Percentiles rank a stretch among this genome's conserved stretches.
Evolutionary conservation across 139 green algal genomes (phyloP).

Genomic region (Chlorella vulgaris): DNA sequence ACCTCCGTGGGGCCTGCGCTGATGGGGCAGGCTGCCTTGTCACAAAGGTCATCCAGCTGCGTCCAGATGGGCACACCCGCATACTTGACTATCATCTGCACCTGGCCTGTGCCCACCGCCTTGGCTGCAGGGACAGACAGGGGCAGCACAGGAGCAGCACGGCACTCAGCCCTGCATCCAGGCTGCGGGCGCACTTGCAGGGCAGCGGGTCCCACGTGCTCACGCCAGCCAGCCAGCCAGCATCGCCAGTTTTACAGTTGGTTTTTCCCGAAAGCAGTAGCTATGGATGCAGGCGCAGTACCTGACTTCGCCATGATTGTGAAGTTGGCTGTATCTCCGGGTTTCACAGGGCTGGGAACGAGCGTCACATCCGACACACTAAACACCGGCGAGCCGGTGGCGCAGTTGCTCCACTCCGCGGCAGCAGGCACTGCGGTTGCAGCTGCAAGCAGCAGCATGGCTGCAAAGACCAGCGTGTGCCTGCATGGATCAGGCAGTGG

Average conservation of each 20-base stretch:
- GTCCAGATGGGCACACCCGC: slow-evolving; percentile 31
- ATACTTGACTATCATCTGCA: slow-evolving; percentile 24
- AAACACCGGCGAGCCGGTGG: background rate
- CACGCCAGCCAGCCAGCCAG: no score
- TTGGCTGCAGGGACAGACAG: background rate
- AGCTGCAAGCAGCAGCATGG: background rate
- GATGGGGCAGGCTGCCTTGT: slow-evolving; percentile 15
- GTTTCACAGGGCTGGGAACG: slow-evolving; percentile 9
- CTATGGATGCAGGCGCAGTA: no score
- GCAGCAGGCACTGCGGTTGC: background rate
- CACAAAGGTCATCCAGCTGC: slow-evolving; percentile 26
- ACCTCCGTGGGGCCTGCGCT: background rate
- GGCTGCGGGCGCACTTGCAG: no score
- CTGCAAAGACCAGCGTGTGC: no score
- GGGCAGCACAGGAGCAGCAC: background rate
- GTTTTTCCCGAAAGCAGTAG: no score
- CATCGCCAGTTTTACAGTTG: no score
- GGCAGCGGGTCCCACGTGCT: no score
- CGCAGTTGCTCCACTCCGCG: background rate
- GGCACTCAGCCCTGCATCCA: no score
- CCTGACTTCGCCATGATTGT: background rate
- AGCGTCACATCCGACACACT: slow-evolving; percentile 4
- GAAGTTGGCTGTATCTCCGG: slow-evolving; percentile 3
- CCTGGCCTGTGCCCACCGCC: background rate
- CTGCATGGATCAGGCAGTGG: background rate